Evolutionary conservation across 2,329 filamentous ascomycete genomes (phyloP).

Genomic region (Gyromitra esculenta): DNA sequence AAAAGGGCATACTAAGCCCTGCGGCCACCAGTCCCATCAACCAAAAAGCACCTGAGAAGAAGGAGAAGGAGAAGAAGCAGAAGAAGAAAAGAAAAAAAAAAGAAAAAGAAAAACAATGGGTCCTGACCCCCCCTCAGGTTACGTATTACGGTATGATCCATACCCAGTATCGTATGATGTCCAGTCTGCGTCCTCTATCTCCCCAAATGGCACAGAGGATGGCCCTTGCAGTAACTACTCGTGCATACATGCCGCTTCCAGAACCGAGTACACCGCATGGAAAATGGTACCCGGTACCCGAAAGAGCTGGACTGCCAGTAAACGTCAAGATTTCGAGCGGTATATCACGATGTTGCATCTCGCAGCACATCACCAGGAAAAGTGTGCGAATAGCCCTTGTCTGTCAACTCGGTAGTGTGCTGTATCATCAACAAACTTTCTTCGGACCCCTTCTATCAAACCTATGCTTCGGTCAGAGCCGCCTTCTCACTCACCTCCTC

Average conservation of each 20-base stretch:
- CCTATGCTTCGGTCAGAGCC: conserved; percentile 41
- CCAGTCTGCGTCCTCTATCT: conserved; percentile 20
- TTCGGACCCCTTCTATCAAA: background rate
- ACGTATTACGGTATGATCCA: conserved; percentile 31
- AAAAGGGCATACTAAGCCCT: conserved; percentile 6
- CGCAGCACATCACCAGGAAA: conserved; percentile 17
- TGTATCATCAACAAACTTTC: conserved; percentile 12
- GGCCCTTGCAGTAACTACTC: conserved; percentile 47
- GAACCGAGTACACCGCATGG: conserved; percentile 44
- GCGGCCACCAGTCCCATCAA: conserved; percentile 5
- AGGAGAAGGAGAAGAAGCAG: conserved; percentile 5
- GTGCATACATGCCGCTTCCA: conserved; percentile 45
- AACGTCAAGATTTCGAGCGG: conserved; percentile 37
- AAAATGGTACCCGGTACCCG: conserved; percentile 46
- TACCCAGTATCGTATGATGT: conserved; percentile 48
- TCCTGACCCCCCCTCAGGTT: conserved; percentile 2
- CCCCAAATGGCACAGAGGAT: conserved; percentile 36
- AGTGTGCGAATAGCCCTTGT: conserved; percentile 4
- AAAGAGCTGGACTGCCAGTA: conserved; percentile 39
- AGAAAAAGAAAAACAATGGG: conserved; percentile 13
- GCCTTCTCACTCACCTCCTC: conserved; percentile 39
- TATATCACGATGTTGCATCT: conserved; percentile 46
- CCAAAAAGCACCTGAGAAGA: background rate
- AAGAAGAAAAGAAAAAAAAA: conserved; percentile 1
- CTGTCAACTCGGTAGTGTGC: background rate